phyloP scores from a whole-genome alignment of 139 green algal genomes.

The Chlamydomonas asymmetrica region DNA sequence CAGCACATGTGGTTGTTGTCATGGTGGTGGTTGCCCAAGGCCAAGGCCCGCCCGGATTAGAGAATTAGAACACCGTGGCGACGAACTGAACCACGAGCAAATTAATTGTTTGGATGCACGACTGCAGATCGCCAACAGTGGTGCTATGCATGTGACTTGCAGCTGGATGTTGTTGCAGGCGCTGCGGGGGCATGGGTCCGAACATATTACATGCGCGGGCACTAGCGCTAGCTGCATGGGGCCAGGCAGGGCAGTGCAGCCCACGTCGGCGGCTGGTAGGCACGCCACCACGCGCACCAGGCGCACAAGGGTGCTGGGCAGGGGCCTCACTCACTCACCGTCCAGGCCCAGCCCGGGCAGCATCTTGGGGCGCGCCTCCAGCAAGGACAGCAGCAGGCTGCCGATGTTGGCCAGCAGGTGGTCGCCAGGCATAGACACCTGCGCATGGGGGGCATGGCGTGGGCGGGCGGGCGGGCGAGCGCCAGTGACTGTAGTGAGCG shows the following conservation, averaged over 20 bases:
- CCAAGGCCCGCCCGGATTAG: too few species aligned
- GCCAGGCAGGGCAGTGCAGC: not conserved
- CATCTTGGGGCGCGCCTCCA: constrained; percentile 18
- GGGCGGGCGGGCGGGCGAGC: not conserved
- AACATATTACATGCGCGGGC: not conserved
- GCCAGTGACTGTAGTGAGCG: not conserved
- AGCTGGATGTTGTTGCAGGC: not conserved
- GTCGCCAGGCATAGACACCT: constrained; percentile 4
- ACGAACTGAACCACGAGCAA: not conserved
- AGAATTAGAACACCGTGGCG: too few species aligned
- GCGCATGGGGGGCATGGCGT: not conserved
- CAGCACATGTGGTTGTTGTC: too few species aligned
- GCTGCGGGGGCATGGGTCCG: not conserved
- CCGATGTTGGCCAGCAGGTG: constrained; percentile 62
- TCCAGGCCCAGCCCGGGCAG: not conserved
- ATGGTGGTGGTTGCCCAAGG: too few species aligned
- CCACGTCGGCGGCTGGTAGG: not conserved
- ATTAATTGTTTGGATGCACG: too few species aligned
- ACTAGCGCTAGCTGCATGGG: not conserved
- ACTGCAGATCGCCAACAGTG: too few species aligned
- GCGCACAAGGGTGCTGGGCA: too few species aligned
- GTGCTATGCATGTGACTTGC: too few species aligned
- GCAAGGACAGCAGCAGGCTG: constrained; percentile 36
- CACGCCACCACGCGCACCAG: not conserved
- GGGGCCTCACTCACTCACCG: too few species aligned